These are phyloP conservation scores for Annona cherimola DNA, from an alignment of 164 flowering plant genomes.

Conservation along the genomic window DNA sequence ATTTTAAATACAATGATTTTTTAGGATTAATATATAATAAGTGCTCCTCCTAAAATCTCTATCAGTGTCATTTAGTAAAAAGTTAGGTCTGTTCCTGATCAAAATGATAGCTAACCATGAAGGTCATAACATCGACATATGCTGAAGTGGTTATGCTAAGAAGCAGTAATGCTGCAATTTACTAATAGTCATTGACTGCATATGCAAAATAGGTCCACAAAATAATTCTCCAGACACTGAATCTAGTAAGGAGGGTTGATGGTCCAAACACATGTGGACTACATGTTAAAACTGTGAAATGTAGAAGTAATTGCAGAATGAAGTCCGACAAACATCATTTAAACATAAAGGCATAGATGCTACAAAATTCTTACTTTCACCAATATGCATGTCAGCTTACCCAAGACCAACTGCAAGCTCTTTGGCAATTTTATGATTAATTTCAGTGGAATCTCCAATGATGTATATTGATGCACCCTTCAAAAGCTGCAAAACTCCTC, in stretches of 20 bases:
- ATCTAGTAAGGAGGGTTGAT: too few species aligned
- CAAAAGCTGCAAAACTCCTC: conserved; percentile 58
- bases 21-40: too few species aligned
- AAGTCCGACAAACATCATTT: neutral
- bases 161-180: too few species aligned
- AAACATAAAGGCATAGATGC: neutral
- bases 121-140: neutral
- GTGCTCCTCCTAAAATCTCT: too few species aligned
- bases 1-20: too few species aligned
- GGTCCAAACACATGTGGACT: too few species aligned
- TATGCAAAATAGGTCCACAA: too few species aligned
- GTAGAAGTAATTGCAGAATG: neutral
- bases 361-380: neutral
- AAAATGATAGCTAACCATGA: neutral
- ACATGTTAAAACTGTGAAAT: too few species aligned
- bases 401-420: conserved; percentile 93
- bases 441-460: conserved; percentile 85
- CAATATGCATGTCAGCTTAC: conserved; percentile 29
- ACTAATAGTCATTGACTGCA: too few species aligned
- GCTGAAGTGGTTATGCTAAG: neutral
- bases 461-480: conserved; percentile 82
- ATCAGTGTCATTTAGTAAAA: too few species aligned
- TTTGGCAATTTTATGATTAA: conserved; percentile 70
- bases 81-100: neutral
- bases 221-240: too few species aligned